Conservation (phyloP, 495 filamentous ascomycete species). For the Bathelium albidoporum region DNA sequence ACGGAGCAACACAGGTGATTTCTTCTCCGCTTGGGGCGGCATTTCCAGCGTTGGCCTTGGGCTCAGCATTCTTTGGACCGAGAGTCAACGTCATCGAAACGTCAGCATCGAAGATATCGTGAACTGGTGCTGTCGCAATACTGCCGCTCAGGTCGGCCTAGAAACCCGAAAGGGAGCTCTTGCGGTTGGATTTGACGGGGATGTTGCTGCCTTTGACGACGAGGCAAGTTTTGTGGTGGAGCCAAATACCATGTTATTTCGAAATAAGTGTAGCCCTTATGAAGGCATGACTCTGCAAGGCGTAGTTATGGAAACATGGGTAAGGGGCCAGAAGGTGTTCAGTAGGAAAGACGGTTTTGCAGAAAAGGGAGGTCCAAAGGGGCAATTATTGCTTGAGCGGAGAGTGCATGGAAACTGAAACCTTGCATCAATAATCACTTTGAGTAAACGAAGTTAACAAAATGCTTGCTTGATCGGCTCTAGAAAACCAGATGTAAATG, state of each 20-base stretch:
- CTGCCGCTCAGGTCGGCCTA: constrained; percentile 85
- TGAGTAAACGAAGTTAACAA: no score
- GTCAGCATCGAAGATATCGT: constrained; percentile 62
- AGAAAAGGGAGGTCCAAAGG: constrained; percentile 44
- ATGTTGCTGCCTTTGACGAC: constrained; percentile 89
- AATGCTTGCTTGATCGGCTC: no score
- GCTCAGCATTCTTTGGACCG: constrained; percentile 82
- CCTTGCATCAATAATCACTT: no score
- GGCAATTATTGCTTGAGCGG: constrained; percentile 53
- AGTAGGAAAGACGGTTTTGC: constrained; percentile 51
- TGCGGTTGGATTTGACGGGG: constrained; percentile 76
- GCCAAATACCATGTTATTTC: constrained; percentile 64
- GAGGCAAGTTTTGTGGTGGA: constrained; percentile 61
- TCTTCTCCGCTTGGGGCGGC: constrained; percentile 93
- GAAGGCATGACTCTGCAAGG: constrained; percentile 73
- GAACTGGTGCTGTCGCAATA: constrained; percentile 74
- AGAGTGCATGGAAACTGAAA: constrained; percentile 29
- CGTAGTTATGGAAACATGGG: constrained; percentile 80
- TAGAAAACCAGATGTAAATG: no score
- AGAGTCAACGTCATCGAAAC: constrained; percentile 46
- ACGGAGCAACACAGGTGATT: constrained; percentile 53
- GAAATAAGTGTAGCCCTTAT: constrained; percentile 91
- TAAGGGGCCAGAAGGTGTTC: constrained; percentile 70
- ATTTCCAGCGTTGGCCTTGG: constrained; percentile 91
- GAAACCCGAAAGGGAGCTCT: constrained; percentile 72